Percentiles rank a stretch among this genome's conserved stretches.
These are phyloP conservation scores for Sapria himalayana DNA, from an alignment of 345 rosid genomes.

Conservation along the genomic window DNA sequence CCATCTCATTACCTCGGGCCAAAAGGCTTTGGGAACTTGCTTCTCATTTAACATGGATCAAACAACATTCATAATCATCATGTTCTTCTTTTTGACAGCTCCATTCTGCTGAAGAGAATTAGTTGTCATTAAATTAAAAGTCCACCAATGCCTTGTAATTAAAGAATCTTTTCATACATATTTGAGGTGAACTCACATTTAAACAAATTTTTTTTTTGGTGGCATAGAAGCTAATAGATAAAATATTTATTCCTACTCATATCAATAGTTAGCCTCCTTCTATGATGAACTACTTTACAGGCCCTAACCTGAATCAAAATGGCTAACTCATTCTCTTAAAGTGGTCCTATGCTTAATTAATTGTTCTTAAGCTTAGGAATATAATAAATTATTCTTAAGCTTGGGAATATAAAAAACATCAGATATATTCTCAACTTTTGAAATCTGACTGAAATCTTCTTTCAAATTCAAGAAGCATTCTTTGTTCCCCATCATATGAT, in stretches of 20 bases:
- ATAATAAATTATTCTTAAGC: too few relatives aligned
- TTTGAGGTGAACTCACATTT: background rate
- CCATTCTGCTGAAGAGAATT: too few relatives aligned
- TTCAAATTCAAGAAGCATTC: slow-evolving; percentile 1
- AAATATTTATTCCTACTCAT: background rate
- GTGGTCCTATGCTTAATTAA: background rate
- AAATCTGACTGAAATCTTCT: background rate
- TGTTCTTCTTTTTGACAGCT: too few relatives aligned
- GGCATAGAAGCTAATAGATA: too few relatives aligned
- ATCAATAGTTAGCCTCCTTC: background rate
- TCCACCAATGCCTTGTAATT: slow-evolving; percentile 5
- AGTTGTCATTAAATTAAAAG: too few relatives aligned
- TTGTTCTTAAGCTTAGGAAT: slow-evolving; percentile 3
- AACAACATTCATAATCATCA: too few relatives aligned
- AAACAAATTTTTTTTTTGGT: background rate
- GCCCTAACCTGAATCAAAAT: background rate
- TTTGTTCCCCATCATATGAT: slow-evolving; percentile 5
- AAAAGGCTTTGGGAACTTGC: too few relatives aligned
- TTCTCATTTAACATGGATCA: too few relatives aligned
- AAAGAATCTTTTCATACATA: too few relatives aligned
- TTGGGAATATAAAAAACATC: too few relatives aligned
- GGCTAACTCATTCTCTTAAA: background rate
- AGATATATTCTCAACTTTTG: background rate
- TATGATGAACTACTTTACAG: background rate
- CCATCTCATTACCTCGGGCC: too few relatives aligned